These are phyloP conservation scores for Hymenoscyphus infarciens DNA, from an alignment of 2,329 filamentous ascomycete genomes.

Conservation along the genomic window DNA sequence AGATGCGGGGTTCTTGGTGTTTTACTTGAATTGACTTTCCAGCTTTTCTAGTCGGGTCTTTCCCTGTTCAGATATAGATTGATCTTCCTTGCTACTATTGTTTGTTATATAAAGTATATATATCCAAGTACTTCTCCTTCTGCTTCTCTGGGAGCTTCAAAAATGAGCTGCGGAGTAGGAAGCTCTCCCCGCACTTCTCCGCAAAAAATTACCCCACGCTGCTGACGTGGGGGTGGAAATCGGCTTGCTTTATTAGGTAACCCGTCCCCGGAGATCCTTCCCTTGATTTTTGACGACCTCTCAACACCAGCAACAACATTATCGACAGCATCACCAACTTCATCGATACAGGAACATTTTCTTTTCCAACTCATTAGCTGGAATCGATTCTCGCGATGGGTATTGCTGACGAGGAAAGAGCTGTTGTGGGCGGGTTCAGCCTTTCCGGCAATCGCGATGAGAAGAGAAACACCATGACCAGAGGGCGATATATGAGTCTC, in stretches of 20 bases:
- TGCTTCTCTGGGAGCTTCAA: background rate
- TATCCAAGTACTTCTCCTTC: background rate
- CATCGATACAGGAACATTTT: background rate
- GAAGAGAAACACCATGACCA: too few relatives aligned
- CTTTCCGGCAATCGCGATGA: too few relatives aligned
- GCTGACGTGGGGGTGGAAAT: background rate
- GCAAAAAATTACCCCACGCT: background rate
- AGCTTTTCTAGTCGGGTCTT: background rate
- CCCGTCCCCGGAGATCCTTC: background rate
- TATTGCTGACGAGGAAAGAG: too few relatives aligned
- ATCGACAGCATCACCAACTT: background rate
- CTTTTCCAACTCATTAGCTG: background rate
- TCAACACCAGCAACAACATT: background rate
- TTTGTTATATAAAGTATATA: background rate
- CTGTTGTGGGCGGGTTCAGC: too few relatives aligned
- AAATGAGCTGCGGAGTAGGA: background rate
- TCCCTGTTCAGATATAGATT: too few relatives aligned
- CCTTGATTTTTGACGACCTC: background rate
- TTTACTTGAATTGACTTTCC: background rate
- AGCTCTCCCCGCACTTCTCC: background rate
- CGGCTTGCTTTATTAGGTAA: background rate
- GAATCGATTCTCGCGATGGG: background rate
- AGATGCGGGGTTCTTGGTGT: background rate
- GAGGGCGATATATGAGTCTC: too few relatives aligned
- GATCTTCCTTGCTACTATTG: too few relatives aligned